Evolutionary conservation across 306 rosid species (phyloP).

Genomic region (Acacia acuminata): DNA sequence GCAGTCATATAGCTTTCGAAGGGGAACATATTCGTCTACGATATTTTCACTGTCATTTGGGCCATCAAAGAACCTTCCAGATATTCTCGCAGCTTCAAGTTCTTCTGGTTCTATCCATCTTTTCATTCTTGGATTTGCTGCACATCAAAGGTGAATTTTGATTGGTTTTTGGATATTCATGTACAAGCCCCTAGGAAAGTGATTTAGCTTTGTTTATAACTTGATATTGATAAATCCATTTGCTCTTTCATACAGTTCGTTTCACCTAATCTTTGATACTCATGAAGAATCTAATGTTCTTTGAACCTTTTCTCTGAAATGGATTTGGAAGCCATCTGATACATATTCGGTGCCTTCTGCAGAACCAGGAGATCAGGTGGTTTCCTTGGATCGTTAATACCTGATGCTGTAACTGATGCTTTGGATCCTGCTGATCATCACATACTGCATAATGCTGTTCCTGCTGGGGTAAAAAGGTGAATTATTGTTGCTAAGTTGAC

Average conservation of each 20-base stretch:
- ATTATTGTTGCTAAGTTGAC: constrained; percentile 26
- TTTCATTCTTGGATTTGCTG: constrained; percentile 72
- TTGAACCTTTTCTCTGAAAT: constrained; percentile 21
- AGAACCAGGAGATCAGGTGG: constrained; percentile 72
- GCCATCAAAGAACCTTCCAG: constrained; percentile 76
- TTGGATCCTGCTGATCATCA: constrained; percentile 83
- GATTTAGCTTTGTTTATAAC: constrained; percentile 20
- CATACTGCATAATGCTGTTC: constrained; percentile 76
- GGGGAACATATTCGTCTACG: constrained; percentile 87
- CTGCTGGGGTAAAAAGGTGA: constrained; percentile 87
- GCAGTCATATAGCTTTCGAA: constrained; percentile 93
- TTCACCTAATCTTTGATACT: not conserved
- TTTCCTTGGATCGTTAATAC: constrained; percentile 85
- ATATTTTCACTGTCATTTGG: constrained; percentile 91
- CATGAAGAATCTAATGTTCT: not conserved
- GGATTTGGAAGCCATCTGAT: constrained; percentile 28
- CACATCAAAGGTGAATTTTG: constrained; percentile 59
- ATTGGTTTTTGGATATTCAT: constrained; percentile 10
- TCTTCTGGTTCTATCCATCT: constrained; percentile 93
- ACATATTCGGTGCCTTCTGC: constrained; percentile 32
- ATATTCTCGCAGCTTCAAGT: constrained; percentile 87
- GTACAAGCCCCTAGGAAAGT: constrained; percentile 7
- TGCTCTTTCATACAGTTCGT: constrained; percentile 6
- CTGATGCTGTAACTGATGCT: constrained; percentile 68
- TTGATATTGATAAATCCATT: not conserved